phyloP scores from a whole-genome alignment of 192 early-diverging fungal species.

The Globomyces pollinis-pini region DNA sequence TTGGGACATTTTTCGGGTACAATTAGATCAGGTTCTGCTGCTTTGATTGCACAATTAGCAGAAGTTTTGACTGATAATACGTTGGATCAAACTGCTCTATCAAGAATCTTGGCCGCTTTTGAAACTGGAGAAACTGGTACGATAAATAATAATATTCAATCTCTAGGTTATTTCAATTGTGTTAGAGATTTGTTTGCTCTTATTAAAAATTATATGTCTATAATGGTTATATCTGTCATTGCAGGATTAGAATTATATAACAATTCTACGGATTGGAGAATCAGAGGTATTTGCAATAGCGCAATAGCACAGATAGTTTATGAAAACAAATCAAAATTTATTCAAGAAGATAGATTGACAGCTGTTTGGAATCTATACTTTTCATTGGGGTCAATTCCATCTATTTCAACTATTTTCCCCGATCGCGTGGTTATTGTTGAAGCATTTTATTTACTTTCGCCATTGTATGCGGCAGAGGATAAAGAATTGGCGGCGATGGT shows the following conservation, averaged over 20 bases:
- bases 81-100: neutral
- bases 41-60: constrained; percentile 5
- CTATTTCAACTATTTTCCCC: constrained; percentile 38
- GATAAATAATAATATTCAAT: neutral
- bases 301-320: constrained; percentile 42
- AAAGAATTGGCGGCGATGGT: constrained; percentile 31
- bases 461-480: constrained; percentile 34
- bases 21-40: constrained; percentile 32
- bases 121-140: constrained; percentile 38
- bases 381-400: constrained; percentile 32
- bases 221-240: constrained; percentile 44
- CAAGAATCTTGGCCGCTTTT: constrained; percentile 7
- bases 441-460: constrained; percentile 41
- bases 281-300: constrained; percentile 45
- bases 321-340: constrained; percentile 43
- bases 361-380: constrained; percentile 57
- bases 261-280: constrained; percentile 35
- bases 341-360: constrained; percentile 43
- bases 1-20: constrained; percentile 33
- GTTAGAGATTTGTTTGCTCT: constrained; percentile 10
- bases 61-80: neutral
- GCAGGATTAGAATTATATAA: constrained; percentile 54
- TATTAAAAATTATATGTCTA: constrained; percentile 29
- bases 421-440: constrained; percentile 48
- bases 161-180: neutral